phyloP scores from a whole-genome alignment of 129 eudicot genomes.

The Flaveria linearis region DNA sequence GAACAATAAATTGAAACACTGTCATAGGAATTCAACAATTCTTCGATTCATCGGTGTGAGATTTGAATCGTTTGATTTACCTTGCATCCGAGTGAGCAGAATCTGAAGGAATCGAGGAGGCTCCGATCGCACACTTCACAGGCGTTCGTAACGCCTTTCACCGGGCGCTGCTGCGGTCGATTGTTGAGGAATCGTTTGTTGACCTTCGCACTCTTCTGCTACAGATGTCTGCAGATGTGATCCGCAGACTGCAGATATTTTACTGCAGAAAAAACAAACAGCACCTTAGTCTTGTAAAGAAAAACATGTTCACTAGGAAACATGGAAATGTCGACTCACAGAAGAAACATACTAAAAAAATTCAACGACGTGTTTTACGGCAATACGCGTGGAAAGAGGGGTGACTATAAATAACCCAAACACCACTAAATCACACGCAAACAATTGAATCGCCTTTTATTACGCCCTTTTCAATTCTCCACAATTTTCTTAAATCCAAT shows the following conservation, averaged over 20 bases:
- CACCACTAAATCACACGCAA: slow-evolving; percentile 6
- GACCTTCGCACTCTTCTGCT: slow-evolving; percentile 88
- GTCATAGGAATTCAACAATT: neutral
- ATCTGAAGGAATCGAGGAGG: slow-evolving; percentile 88
- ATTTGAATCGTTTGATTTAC: slow-evolving; percentile 29
- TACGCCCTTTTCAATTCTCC: slow-evolving; percentile 34
- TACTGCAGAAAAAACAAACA: too few relatives aligned
- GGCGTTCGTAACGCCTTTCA: slow-evolving; percentile 85
- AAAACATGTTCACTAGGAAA: neutral
- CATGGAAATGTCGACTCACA: slow-evolving; percentile 16
- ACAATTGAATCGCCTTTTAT: slow-evolving; percentile 23
- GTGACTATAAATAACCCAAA: slow-evolving; percentile 27
- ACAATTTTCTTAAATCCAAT: slow-evolving; percentile 19
- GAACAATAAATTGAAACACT: neutral
- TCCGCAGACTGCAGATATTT: too few relatives aligned
- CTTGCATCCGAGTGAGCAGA: slow-evolving; percentile 98
- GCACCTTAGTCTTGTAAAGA: too few relatives aligned
- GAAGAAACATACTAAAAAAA: neutral
- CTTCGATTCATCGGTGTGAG: neutral
- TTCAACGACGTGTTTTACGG: slow-evolving; percentile 21
- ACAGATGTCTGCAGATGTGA: too few relatives aligned
- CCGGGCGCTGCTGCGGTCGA: slow-evolving; percentile 91
- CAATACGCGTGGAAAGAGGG: slow-evolving; percentile 31
- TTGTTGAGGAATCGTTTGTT: slow-evolving; percentile 92
- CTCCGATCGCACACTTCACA: slow-evolving; percentile 88